Evolutionary conservation across 140 eudicot genomes (phyloP), one percentile per base, ranked within the genome.

Genomic region (Oenanthe javanica): DNA sequence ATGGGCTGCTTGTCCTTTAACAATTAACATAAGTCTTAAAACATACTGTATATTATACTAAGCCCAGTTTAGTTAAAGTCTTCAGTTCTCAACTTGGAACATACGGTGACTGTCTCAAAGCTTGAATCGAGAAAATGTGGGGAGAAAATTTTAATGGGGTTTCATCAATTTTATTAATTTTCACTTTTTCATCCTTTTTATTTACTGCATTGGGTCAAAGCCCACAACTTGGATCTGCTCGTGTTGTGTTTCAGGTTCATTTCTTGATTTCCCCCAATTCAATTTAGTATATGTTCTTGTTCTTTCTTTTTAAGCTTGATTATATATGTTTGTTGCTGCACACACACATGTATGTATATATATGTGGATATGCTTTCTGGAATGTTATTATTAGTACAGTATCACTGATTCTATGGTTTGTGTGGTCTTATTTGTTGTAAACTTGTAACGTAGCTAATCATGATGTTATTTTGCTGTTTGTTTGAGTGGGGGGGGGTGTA

Each of bases 241-340:
- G 98, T 69, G 98, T 94, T 48, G 98, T 94, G 47, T 94, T 94
- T 82, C 98, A 94, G 98, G 98, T 94, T 19, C 72, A 76, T 27
- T 77, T 78, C 40, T 64, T 48, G 18, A 14, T n/a, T 36, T 51
- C 82, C 19, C 50, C 79, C 46, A 31, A 9, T 73, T 79, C 2
- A 2, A 63, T 46, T 67, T 8, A 0, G 8, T 77, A 0, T 8
- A 4, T 5, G 0, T 14, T 49, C 79, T 49, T n/a, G 43, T 27
- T 47, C 7, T 48, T 75, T 25, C 40, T 48, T 43, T 23, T 74
- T 50, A 25, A 47, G 6, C 5, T 66, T 66, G 45, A 23, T 38
- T 43, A 9, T 75, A 21, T 43, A 36, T 36, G 2, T 36, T 36
- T 36, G 40, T 36, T 36, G 40, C 40, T 36, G 40, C 40, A 36